Evolutionary conservation across 208 protist species (phyloP).

Genomic region (Leishmania mexicana): DNA sequence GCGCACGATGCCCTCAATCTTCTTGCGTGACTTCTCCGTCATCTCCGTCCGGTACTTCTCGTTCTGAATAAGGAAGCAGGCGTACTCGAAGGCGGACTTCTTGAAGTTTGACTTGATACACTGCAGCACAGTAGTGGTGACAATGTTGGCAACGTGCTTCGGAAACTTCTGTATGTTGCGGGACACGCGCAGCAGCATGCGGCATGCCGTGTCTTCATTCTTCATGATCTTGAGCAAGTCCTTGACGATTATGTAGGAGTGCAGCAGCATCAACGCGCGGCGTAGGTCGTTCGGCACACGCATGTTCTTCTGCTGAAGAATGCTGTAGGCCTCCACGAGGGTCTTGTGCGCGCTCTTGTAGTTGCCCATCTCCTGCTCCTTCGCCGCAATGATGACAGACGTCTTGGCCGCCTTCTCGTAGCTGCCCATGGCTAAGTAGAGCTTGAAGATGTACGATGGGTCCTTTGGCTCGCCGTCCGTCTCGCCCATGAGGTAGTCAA

Average conservation of each 20-base stretch:
- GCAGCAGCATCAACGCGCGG: constrained; percentile 94
- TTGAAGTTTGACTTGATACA: constrained; percentile 92
- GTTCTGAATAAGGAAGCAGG: constrained; percentile 95
- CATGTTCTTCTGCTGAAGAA: constrained; percentile 88
- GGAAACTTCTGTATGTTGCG: constrained; percentile 96
- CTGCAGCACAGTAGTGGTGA: constrained; percentile 96
- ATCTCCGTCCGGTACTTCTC: constrained; percentile 94
- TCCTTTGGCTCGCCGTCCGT: constrained; percentile 95
- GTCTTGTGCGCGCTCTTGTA: constrained; percentile 95
- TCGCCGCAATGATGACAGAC: constrained; percentile 95
- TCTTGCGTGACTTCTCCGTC: constrained; percentile 93
- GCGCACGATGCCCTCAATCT: constrained; percentile 96
- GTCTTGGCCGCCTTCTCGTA: constrained; percentile 96
- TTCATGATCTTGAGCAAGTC: constrained; percentile 88
- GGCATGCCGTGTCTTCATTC: constrained; percentile 91
- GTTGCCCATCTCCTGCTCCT: constrained; percentile 95
- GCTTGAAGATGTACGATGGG: constrained; percentile 96
- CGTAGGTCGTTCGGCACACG: constrained; percentile 91
- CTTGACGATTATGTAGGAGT: constrained; percentile 98
- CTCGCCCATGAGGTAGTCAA: constrained; percentile 97
- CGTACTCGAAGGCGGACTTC: constrained; percentile 96
- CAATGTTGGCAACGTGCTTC: constrained; percentile 93
- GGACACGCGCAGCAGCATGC: constrained; percentile 96
- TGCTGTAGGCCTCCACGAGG: constrained; percentile 93
- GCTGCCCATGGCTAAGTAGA: constrained; percentile 97